Base-by-base conservation (phyloP, 2,329 filamentous ascomycete species). In the Ophiostoma piceae region DNA sequence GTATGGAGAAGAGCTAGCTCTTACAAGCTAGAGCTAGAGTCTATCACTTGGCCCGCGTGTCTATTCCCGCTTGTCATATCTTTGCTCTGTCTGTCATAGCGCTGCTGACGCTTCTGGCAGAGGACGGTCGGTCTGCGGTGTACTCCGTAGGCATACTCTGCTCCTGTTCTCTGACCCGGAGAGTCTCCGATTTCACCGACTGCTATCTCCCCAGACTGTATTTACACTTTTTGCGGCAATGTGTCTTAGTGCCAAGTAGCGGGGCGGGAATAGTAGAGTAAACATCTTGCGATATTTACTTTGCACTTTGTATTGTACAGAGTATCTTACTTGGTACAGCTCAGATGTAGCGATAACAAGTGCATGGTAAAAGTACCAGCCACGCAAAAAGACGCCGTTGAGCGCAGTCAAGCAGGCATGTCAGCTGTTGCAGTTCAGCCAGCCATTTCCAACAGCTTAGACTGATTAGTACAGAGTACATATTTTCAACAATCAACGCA, bases 81-180 rank as follows among this genome's bases (percentile, higher is more conserved):
- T 57, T 57, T 57, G n/a, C 51, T 5, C n/a, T 57, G n/a, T 57
- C 51, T 26, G 51, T 57, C 51, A 57, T 57, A 57, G 51, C 51
- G 51, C n/a, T 57, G 51, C 26, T 26, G 51, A 12, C 51, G 51
- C n/a, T 26, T 26, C 51, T 43, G 41, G 41, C 12, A 43, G 41
- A 43, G 16, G 41, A 14, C 26, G 26, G 16, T 43, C 41, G 41
- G 41, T 43, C 12, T 14, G 12, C 41, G 14, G 41, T 16, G 41
- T 16, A 43, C 12, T 14, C 16, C 12, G 16, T 12, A 43, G 12
- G 12, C 41, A 47, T n/a, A 47, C 39, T 41, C 39, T 37, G 35
- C 9, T 35, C 8, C 35, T 35, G 5, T 35, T 35, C 35, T 8
- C 35, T 35, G 8, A 35, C 35, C n/a, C 47, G 47, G 47, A 54